Percentiles rank a stretch among this genome's conserved stretches.
phyloP scores from a whole-genome alignment of 257 asterid genomes.

The Petunia axillaris region DNA sequence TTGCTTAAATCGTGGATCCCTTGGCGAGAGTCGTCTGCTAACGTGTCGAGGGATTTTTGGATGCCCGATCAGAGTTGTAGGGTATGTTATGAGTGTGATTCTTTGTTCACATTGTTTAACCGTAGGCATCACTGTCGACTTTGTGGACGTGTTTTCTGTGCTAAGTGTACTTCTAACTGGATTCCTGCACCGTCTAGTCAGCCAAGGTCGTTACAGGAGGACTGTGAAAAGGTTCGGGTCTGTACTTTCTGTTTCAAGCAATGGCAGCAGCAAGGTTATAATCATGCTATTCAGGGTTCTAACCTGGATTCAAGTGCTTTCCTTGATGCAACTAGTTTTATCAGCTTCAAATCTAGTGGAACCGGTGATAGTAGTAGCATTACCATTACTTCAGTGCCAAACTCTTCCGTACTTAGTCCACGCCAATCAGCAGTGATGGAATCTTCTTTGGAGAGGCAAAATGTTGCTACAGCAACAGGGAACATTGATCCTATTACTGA shows the following conservation, averaged over 20 bases:
- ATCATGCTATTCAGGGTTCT: conserved; percentile 53
- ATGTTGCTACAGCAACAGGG: conserved; percentile 39
- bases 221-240: conserved; percentile 75
- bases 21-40: conserved; percentile 72
- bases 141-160: conserved; percentile 88
- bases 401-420: conserved; percentile 60
- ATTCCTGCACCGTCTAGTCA: conserved; percentile 53
- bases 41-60: conserved; percentile 94
- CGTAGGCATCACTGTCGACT: conserved; percentile 97
- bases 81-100: conserved; percentile 97
- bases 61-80: conserved; percentile 97
- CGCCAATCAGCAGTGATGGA: conserved; percentile 60
- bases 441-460: conserved; percentile 51
- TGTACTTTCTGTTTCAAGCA: conserved; percentile 83
- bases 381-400: conserved; percentile 62
- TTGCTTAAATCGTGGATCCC: conserved; percentile 78
- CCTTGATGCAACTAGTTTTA: conserved; percentile 74
- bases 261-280: conserved; percentile 66
- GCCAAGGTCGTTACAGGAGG: conserved; percentile 47
- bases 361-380: conserved; percentile 69
- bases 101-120: conserved; percentile 77
- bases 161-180: conserved; percentile 84
- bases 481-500: conserved; percentile 37
- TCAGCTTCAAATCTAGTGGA: conserved; percentile 80
- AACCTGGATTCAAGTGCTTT: conserved; percentile 58